Base-by-base conservation (phyloP, 352 stramenopile species). In the Pythium insidiosum region DNA sequence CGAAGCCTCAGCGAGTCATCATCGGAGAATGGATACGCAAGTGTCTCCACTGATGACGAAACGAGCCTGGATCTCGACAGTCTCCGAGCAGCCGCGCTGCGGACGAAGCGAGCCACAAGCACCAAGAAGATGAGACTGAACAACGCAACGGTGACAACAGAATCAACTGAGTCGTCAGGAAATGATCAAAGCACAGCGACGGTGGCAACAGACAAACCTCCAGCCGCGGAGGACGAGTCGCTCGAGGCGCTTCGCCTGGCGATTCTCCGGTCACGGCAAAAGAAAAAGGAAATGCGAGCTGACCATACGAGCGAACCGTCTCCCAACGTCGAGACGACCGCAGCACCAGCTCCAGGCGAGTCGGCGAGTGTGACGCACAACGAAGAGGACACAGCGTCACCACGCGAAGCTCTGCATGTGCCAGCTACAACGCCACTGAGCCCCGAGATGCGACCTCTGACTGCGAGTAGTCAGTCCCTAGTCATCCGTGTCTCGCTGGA, bases 11-110 rank as follows among this genome's bases (percentile, higher is more conserved):
- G n/a, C n/a, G n/a, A n/a, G n/a, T n/a, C n/a, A n/a, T n/a, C n/a
- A n/a, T n/a, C n/a, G n/a, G n/a, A n/a, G n/a, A n/a, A n/a, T n/a
- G n/a, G n/a, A n/a, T n/a, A n/a, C n/a, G n/a, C n/a, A n/a, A n/a
- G n/a, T n/a, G n/a, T n/a, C n/a, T n/a, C n/a, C n/a, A n/a, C n/a
- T n/a, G n/a, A n/a, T n/a, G n/a, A n/a, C n/a, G n/a, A n/a, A n/a
- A n/a, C n/a, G n/a, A n/a, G n/a, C n/a, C n/a, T 87, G 38, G 63
- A 88, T 54, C 58, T 91, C 23, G 68, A 88, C 31, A 78, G 56
- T 42, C 71, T 91, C 37, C 78, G 78, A 39, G 69, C 63, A 12
- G 73, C 75, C 15, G 78, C 74, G 1, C 53, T 88, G 13, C 66
- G 68, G 11, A 84, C 68, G 6, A 90, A 84, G 34, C 57, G 62